A percentile compares a stretch with the other conserved stretches of the same genome.
Conservation (phyloP, 805 yeast species). For the Jamesozyma gamospora region DNA sequence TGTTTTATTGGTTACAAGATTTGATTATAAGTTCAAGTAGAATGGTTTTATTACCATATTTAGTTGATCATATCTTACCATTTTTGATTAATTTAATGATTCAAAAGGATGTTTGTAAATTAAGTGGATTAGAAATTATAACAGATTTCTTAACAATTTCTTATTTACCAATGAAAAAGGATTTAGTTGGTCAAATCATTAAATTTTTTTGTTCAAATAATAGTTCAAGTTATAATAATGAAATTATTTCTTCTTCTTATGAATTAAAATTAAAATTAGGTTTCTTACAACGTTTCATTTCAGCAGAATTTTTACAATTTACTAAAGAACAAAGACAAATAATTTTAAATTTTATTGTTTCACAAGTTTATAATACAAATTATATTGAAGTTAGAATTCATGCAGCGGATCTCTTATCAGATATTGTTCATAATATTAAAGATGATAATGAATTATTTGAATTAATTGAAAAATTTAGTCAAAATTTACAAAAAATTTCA, state of each 20-base stretch:
- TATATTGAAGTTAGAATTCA: conserved; percentile 68
- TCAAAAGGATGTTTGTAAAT: conserved; percentile 75
- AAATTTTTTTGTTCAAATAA: not conserved
- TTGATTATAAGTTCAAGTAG: conserved; percentile 47
- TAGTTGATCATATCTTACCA: conserved; percentile 51
- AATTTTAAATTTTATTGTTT: conserved; percentile 42
- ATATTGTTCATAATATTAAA: conserved; percentile 58
- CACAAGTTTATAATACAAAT: conserved; percentile 45
- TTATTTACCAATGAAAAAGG: conserved; percentile 35
- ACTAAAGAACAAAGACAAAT: conserved; percentile 35
- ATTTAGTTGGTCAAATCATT: conserved; percentile 1
- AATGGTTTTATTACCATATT: conserved; percentile 41
- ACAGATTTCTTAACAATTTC: conserved; percentile 39
- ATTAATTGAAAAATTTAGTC: conserved; percentile 36
- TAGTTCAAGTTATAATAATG: conserved; percentile 1
- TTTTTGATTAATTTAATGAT: conserved; percentile 53
- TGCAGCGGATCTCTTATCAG: conserved; percentile 68
- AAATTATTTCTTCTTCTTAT: conserved; percentile 33
- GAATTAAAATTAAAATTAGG: conserved; percentile 64
- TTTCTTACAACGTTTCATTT: conserved; percentile 62
- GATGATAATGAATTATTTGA: conserved; percentile 32
- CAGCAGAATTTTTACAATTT: conserved; percentile 55
- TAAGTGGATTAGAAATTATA: conserved; percentile 51
- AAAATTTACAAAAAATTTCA: conserved; percentile 20
- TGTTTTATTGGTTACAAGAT: conserved; percentile 48